Base-by-base conservation (phyloP, 2,329 filamentous ascomycete genomes). In the Nigrograna mackinnonii region DNA sequence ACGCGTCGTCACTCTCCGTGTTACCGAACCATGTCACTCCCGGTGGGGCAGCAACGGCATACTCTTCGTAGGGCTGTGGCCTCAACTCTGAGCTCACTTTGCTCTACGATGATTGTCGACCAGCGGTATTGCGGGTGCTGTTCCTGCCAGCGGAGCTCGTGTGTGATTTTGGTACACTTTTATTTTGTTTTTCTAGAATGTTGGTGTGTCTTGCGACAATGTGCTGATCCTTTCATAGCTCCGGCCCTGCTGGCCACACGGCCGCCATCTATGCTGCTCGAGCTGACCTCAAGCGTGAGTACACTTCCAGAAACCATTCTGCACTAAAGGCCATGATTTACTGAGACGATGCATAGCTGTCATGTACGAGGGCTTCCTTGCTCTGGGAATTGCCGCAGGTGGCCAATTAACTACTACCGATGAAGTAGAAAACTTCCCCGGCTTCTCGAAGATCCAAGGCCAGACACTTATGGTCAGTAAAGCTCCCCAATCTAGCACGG, bases 401-500 rank as follows among this genome's bases (percentile, higher is more conserved):
- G 94, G 94, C 44, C 94, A 99, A 79, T 80, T 99, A 57, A 99
- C 95, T 41, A 99, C 95, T 19, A 99, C 94, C 41, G 97, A 95
- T 62, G 95, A 99, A 57, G 85, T 99, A 46, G 94, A 99, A 79
- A 99, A 99, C 81, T 99, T 87, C 74, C 94, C 94, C 19, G 94
- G 94, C 35, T 99, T 97, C 76, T 87, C 89, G 62, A 82, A 89
- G 60, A 91, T 99, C 68, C 87, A 90, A 73, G 94, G 94, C 55
- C 74, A 81, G 43, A 86, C 90, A 64, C 78, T 99, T 55, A 99
- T 99, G 94, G 81, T 83, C 54, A 41, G 77, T 61, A 24, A n/a
- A n/a, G n/a, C n/a, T n/a, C n/a, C n/a, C n/a, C n/a, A n/a, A n/a
- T n/a, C n/a, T n/a, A n/a, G n/a, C n/a, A n/a, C n/a, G n/a, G n/a